phyloP scores from a whole-genome alignment of 73 alveolate species.

The Paramecium octaurelia region DNA sequence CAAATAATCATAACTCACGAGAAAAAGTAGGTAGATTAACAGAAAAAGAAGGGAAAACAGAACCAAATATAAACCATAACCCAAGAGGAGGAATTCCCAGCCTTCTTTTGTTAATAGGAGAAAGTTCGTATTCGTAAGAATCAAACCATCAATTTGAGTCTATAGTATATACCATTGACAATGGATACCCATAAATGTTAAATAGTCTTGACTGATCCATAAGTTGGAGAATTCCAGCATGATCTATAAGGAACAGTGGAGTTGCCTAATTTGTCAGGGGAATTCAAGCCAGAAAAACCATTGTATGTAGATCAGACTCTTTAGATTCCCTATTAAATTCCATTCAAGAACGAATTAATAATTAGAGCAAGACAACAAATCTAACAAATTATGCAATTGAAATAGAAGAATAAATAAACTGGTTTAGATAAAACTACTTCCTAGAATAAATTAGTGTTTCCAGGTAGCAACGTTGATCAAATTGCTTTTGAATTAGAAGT shows the following conservation, averaged over 20 bases:
- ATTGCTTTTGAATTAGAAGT: slow-evolving; percentile 43
- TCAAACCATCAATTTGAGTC: slow-evolving; percentile 78
- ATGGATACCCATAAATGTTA: slow-evolving; percentile 91
- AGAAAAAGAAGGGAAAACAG: slow-evolving; percentile 62
- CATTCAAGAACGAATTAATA: slow-evolving; percentile 45
- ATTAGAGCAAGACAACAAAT: slow-evolving; percentile 36
- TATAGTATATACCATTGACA: slow-evolving; percentile 89
- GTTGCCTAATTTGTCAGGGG: slow-evolving; percentile 41
- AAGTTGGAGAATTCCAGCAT: slow-evolving; percentile 71
- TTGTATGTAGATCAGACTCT: slow-evolving; percentile 43
- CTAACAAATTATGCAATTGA: slow-evolving; percentile 17
- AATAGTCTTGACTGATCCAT: slow-evolving; percentile 88
- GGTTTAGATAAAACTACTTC: slow-evolving; percentile 33
- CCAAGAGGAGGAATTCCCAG: slow-evolving; percentile 44
- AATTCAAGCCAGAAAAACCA: slow-evolving; percentile 48
- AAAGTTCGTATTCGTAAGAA: slow-evolving; percentile 70
- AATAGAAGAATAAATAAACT: slow-evolving; percentile 46
- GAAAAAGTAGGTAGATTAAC: slow-evolving; percentile 40
- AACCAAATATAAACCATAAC: neutral
- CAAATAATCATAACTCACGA: slow-evolving; percentile 68
- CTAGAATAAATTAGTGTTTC: slow-evolving; percentile 22
- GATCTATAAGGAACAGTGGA: slow-evolving; percentile 55
- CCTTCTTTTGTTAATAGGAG: slow-evolving; percentile 77
- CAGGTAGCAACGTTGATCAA: slow-evolving; percentile 44
- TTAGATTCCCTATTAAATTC: slow-evolving; percentile 5